Conservation (phyloP, 2,329 filamentous ascomycete species). For the Aspergillus floridensis region DNA sequence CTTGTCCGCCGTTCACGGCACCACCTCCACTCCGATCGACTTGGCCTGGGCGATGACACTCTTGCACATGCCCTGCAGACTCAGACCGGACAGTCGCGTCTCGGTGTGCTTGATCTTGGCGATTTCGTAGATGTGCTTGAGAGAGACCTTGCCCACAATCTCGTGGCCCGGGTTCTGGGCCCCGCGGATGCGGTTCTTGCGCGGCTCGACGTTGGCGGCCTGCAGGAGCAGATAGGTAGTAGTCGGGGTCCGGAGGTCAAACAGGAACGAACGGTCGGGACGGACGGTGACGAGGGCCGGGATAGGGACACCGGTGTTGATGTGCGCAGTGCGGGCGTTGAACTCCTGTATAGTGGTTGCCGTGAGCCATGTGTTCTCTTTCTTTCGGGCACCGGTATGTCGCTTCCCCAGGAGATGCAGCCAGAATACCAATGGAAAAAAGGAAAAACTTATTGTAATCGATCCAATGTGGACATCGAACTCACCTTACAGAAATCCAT, state of each 20-base stretch:
- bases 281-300: slow-evolving; percentile 89
- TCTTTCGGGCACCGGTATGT: not conserved
- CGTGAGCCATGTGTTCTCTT: slow-evolving; percentile 6
- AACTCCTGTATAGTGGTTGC: slow-evolving; percentile 69
- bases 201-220: slow-evolving; percentile 69
- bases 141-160: slow-evolving; percentile 75
- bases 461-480: not conserved
- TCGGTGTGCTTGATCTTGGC: slow-evolving; percentile 91
- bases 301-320: slow-evolving; percentile 77
- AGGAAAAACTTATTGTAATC: too few relatives aligned
- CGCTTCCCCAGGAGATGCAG: too few relatives aligned
- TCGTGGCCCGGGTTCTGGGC: slow-evolving; percentile 73
- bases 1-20: slow-evolving; percentile 49
- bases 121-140: slow-evolving; percentile 98
- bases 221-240: slow-evolving; percentile 86
- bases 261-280: slow-evolving; percentile 87
- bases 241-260: slow-evolving; percentile 91
- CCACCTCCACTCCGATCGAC: slow-evolving; percentile 70
- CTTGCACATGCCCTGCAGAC: slow-evolving; percentile 68
- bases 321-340: slow-evolving; percentile 88
- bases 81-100: slow-evolving; percentile 67
- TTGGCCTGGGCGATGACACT: slow-evolving; percentile 72
- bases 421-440: too few relatives aligned
- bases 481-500: slow-evolving; percentile 99
- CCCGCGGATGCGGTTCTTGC: slow-evolving; percentile 72